A percentile compares a stretch with the other conserved stretches of the same genome.
Conservation (phyloP, 495 filamentous ascomycete species). For the Hypoxylon perforatum region DNA sequence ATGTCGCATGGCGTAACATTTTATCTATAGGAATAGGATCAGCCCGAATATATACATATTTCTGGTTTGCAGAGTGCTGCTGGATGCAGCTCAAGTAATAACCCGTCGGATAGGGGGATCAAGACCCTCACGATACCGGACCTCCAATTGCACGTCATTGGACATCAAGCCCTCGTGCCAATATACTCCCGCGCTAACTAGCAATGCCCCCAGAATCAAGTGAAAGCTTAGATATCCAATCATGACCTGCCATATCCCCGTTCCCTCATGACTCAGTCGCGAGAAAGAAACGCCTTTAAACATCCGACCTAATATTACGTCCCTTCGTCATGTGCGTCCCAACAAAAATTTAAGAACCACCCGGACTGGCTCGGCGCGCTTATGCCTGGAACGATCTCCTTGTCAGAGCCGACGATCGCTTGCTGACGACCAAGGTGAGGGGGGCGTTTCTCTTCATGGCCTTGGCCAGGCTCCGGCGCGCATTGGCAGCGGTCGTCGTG, state of each 20-base stretch:
- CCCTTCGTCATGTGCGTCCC: too few relatives aligned
- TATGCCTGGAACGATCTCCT: conserved; percentile 11
- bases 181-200: background rate
- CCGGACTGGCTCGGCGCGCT: background rate
- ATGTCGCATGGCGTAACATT: background rate
- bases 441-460: conserved; percentile 28
- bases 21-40: conserved; percentile 1
- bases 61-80: background rate
- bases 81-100: conserved; percentile 3
- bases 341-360: too few relatives aligned
- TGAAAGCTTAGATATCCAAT: background rate
- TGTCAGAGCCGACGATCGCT: conserved; percentile 9
- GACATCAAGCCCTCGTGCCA: conserved; percentile 6
- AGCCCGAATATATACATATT: background rate
- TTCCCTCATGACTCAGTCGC: too few relatives aligned
- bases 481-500: conserved; percentile 18
- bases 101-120: background rate
- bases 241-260: background rate
- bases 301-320: too few relatives aligned
- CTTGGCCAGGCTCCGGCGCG: conserved; percentile 32
- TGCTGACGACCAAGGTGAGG: conserved; percentile 5
- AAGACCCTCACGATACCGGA: background rate
- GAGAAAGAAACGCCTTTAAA: too few relatives aligned
- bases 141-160: conserved; percentile 23
- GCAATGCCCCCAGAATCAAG: background rate